A percentile compares a stretch with the other conserved stretches of the same genome.
Conservation (phyloP, 306 rosid genomes). For the Cucurbita moschata region DNA sequence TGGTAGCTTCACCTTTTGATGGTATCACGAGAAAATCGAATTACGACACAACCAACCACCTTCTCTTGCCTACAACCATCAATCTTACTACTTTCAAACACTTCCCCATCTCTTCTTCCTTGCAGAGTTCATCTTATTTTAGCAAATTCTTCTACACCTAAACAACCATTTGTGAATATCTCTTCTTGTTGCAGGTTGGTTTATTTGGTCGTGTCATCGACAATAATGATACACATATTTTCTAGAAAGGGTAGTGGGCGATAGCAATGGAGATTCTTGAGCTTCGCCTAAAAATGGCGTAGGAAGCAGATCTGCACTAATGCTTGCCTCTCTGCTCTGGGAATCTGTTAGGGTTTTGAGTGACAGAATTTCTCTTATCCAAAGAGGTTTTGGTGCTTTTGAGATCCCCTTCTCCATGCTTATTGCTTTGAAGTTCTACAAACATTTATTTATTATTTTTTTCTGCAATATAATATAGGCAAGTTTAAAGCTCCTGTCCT, state of each 20-base stretch:
- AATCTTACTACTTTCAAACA: not conserved
- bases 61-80: not conserved
- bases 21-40: conserved; percentile 31
- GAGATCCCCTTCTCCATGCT: conserved; percentile 29
- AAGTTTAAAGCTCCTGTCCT: not conserved
- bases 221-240: not conserved
- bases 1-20: conserved; percentile 66
- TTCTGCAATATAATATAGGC: not conserved
- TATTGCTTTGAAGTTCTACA: not conserved
- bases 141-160: not conserved
- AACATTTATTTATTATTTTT: not conserved
- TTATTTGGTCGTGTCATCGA: not conserved
- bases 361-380: conserved; percentile 37
- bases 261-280: not conserved
- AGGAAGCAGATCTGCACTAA: not conserved
- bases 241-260: not conserved
- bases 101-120: not conserved
- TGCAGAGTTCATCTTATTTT: not conserved
- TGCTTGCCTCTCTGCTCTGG: conserved; percentile 1
- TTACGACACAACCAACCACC: not conserved
- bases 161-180: not conserved
- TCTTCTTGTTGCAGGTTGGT: not conserved
- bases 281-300: not conserved
- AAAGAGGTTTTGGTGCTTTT: conserved; percentile 45
- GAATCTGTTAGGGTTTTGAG: conserved; percentile 54